Conservation (phyloP, 2,329 filamentous ascomycete species). For the Colletotrichum sp. region DNA sequence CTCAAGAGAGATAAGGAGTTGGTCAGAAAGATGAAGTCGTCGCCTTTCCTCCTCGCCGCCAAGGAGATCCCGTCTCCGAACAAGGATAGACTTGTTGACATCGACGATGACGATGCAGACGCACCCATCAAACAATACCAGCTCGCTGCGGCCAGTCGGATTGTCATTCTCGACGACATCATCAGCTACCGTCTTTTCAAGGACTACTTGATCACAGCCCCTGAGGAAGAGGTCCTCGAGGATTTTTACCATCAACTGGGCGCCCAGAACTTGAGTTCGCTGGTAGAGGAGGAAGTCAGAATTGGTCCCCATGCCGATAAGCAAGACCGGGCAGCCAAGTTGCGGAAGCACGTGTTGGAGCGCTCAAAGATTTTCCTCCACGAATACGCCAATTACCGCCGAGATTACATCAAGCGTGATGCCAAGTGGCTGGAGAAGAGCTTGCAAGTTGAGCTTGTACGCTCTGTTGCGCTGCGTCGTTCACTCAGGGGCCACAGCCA, state of each 20-base stretch:
- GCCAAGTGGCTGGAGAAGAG: constrained; percentile 90
- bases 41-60: constrained; percentile 83
- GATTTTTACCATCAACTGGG: constrained; percentile 85
- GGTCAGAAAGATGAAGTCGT: constrained; percentile 75
- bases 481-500: constrained; percentile 75
- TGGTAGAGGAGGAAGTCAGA: constrained; percentile 79
- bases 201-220: constrained; percentile 81
- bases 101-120: constrained; percentile 66
- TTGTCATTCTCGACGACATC: constrained; percentile 86
- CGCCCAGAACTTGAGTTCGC: constrained; percentile 73
- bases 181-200: constrained; percentile 90
- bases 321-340: constrained; percentile 69
- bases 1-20: constrained; percentile 82
- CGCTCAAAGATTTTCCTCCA: constrained; percentile 89
- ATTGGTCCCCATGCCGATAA: constrained; percentile 72
- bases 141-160: constrained; percentile 72
- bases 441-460: constrained; percentile 77
- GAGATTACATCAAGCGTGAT: constrained; percentile 84
- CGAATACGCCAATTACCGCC: constrained; percentile 71
- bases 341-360: constrained; percentile 85
- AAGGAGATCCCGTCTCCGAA: constrained; percentile 63
- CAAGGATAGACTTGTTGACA: constrained; percentile 52
- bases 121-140: constrained; percentile 77
- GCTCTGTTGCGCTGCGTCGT: constrained; percentile 76
- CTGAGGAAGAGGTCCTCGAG: constrained; percentile 87